Evolutionary conservation across 2,329 filamentous ascomycete genomes (phyloP).

Genomic region (Colletotrichum lini): DNA sequence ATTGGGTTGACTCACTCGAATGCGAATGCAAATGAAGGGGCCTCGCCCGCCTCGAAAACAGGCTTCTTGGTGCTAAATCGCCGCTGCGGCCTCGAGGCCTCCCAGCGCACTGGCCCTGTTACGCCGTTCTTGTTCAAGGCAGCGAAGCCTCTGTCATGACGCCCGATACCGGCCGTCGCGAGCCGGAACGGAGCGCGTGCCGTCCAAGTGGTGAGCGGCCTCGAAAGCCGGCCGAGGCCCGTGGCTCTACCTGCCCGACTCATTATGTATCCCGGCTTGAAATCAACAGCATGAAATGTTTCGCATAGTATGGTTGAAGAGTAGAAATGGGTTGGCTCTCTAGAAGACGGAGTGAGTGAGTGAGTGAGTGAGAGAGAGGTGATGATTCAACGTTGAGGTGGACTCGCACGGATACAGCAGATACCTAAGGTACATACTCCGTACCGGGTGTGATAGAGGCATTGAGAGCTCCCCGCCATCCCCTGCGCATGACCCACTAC

Average conservation of each 20-base stretch:
- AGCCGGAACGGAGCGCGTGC: constrained; percentile 7
- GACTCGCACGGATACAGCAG: constrained; percentile 12
- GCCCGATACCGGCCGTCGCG: constrained; percentile 9
- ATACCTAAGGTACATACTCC: too few species aligned
- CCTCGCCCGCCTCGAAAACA: constrained; percentile 41
- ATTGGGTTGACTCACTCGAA: constrained; percentile 50
- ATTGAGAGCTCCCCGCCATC: neutral
- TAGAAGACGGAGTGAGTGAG: neutral
- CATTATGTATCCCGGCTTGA: constrained; percentile 23
- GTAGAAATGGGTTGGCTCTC: neutral
- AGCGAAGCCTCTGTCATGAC: constrained; percentile 4
- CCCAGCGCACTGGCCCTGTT: neutral
- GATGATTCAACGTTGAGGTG: constrained; percentile 14
- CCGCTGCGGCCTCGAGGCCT: neutral
- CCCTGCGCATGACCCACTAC: constrained; percentile 5
- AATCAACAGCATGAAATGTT: constrained; percentile 8
- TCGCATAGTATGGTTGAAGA: constrained; percentile 18
- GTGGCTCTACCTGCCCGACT: constrained; percentile 14
- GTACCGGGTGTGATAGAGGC: neutral
- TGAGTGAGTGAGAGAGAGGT: neutral
- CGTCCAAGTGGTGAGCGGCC: constrained; percentile 22
- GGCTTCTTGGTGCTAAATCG: constrained; percentile 37
- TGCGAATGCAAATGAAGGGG: constrained; percentile 57
- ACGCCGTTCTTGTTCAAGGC: neutral
- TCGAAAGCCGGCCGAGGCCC: constrained; percentile 28